Evolutionary conservation across 192 early-diverging fungal species (phyloP).

Genomic region (Bifiguratus adelaidae): DNA sequence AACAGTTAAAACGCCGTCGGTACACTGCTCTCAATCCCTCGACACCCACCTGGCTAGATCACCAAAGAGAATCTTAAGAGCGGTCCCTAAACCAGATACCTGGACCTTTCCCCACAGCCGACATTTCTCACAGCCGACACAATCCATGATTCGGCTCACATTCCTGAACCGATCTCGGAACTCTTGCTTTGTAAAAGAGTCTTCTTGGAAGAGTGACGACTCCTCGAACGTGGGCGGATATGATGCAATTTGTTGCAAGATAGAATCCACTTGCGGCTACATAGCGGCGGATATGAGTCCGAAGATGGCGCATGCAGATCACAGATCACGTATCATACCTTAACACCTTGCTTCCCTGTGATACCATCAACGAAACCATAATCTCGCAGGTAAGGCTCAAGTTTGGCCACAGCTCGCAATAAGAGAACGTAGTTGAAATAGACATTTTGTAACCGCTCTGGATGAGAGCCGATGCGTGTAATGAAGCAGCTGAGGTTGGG

Average conservation of each 20-base stretch:
- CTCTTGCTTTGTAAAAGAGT: slow-evolving; percentile 79
- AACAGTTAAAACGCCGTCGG: too few relatives aligned
- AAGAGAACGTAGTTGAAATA: slow-evolving; percentile 91
- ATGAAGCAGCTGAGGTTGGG: slow-evolving; percentile 88
- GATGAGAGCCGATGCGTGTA: slow-evolving; percentile 75
- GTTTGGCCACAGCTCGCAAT: slow-evolving; percentile 76
- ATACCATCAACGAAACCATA: slow-evolving; percentile 71
- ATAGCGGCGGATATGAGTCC: too few relatives aligned
- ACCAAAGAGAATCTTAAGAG: slow-evolving; percentile 95
- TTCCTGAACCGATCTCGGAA: slow-evolving; percentile 92
- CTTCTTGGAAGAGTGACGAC: slow-evolving; percentile 66
- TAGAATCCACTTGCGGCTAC: too few relatives aligned
- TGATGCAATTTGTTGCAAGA: too few relatives aligned
- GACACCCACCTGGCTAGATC: too few relatives aligned
- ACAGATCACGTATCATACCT: too few relatives aligned
- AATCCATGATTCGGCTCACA: slow-evolving; percentile 97
- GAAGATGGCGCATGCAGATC: too few relatives aligned
- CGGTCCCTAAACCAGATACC: slow-evolving; percentile 87
- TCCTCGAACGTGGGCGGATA: slow-evolving; percentile 87
- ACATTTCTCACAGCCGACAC: slow-evolving; percentile 98
- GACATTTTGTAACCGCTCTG: slow-evolving; percentile 89
- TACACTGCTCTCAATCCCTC: too few relatives aligned
- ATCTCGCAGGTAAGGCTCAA: slow-evolving; percentile 58
- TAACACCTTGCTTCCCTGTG: slow-evolving; percentile 38
- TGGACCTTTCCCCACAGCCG: slow-evolving; percentile 98